These are phyloP conservation scores for Colletotrichum euphorbiae DNA, from an alignment of 2,329 filamentous ascomycete species.

Conservation along the genomic window DNA sequence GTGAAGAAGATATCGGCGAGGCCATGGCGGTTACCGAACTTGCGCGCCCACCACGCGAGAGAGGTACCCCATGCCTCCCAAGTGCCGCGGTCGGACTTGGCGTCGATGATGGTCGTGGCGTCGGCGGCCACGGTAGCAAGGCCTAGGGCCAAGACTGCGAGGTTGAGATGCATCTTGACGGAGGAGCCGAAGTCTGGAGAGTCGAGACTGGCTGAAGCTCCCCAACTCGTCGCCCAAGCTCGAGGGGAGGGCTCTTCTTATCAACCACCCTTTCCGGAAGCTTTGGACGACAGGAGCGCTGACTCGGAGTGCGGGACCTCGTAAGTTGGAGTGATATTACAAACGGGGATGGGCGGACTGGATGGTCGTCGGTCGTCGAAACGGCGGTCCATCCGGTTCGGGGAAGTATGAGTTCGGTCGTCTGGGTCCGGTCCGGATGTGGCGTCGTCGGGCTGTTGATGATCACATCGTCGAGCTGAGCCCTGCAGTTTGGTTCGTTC, in stretches of 20 bases:
- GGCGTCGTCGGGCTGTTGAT: neutral
- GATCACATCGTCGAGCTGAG: neutral
- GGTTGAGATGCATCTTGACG: slow-evolving; percentile 22
- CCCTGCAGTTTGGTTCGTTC: neutral
- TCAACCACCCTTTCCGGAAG: neutral
- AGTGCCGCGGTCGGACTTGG: slow-evolving; percentile 50
- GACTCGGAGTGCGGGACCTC: slow-evolving; percentile 17
- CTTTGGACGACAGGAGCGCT: slow-evolving; percentile 18
- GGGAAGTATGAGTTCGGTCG: neutral
- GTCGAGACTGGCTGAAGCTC: no score
- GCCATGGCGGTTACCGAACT: slow-evolving; percentile 55
- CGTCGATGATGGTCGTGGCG: slow-evolving; percentile 27
- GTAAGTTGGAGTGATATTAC: neutral
- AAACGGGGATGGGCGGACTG: slow-evolving; percentile 27
- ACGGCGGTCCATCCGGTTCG: neutral
- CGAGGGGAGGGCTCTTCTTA: no score
- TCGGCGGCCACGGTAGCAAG: slow-evolving; percentile 17
- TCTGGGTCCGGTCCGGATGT: slow-evolving; percentile 4
- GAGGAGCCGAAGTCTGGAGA: neutral
- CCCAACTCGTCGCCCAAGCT: neutral
- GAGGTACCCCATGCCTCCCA: slow-evolving; percentile 60
- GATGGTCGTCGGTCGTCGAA: neutral
- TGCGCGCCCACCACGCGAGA: slow-evolving; percentile 57
- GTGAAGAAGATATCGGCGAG: slow-evolving; percentile 56
- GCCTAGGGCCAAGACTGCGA: slow-evolving; percentile 20